These are phyloP conservation scores for Cardiospermum halicacabum DNA, from an alignment of 345 rosid species.

Conservation along the genomic window DNA sequence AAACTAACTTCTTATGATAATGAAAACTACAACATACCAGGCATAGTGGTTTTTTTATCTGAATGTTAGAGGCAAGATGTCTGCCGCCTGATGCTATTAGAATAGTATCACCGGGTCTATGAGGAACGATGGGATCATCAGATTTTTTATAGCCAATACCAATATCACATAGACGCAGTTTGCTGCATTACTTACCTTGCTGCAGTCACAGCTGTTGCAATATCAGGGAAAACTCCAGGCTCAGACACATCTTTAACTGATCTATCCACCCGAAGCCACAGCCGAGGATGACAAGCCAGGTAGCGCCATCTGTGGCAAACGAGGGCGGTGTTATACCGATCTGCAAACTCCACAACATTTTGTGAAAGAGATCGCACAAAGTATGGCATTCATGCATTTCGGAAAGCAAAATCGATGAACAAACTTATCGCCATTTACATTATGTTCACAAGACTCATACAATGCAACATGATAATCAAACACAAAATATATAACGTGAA, in stretches of 20 bases:
- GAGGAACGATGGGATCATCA: conserved; percentile 26
- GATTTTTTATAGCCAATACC: conserved; percentile 1
- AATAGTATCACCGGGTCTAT: conserved; percentile 92
- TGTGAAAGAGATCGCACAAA: conserved; percentile 36
- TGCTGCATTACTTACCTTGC: conserved; percentile 60
- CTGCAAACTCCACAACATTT: conserved; percentile 76
- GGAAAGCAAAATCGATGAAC: background rate
- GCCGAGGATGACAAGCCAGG: conserved; percentile 91
- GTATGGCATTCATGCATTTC: conserved; percentile 1
- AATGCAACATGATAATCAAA: background rate
- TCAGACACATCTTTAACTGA: conserved; percentile 48
- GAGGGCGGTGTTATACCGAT: conserved; percentile 99
- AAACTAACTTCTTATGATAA: background rate
- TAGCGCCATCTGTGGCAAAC: conserved; percentile 98
- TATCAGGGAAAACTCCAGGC: conserved; percentile 68
- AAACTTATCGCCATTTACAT: background rate
- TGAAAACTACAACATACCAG: conserved; percentile 57
- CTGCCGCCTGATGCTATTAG: conserved; percentile 80
- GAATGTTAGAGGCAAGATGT: conserved; percentile 76
- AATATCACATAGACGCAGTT: conserved; percentile 4
- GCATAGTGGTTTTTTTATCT: conserved; percentile 86
- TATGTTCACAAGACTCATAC: background rate
- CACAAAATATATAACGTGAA: background rate
- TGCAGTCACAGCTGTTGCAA: conserved; percentile 80
- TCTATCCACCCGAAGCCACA: conserved; percentile 94